Conservation (phyloP, 2,329 filamentous ascomycete species). For the Xylaria multiplex region DNA sequence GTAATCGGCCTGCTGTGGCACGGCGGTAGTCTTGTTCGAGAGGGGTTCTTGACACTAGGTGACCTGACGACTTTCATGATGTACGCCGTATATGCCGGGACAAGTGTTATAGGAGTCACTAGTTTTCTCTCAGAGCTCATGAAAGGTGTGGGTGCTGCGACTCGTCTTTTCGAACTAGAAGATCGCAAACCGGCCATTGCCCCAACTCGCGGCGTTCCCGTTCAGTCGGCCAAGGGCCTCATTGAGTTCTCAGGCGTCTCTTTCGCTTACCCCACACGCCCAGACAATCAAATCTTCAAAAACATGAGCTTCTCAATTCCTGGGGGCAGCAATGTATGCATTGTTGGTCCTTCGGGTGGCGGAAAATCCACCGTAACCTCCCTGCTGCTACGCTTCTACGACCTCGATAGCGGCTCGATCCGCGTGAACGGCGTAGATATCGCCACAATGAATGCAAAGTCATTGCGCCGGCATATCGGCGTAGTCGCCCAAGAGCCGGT, state of each 20-base stretch:
- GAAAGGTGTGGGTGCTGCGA: constrained; percentile 98
- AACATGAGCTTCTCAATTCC: constrained; percentile 90
- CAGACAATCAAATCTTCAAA: constrained; percentile 90
- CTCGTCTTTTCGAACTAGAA: constrained; percentile 92
- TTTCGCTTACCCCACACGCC: constrained; percentile 93
- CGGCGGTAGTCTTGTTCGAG: constrained; percentile 88
- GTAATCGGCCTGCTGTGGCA: constrained; percentile 90
- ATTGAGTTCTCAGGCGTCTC: constrained; percentile 88
- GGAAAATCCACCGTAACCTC: constrained; percentile 96
- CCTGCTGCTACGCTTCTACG: constrained; percentile 91
- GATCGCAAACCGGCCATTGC: constrained; percentile 87
- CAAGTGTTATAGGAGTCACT: constrained; percentile 91
- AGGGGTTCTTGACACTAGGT: constrained; percentile 86
- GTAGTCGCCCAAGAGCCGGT: constrained; percentile 97
- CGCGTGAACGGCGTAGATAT: constrained; percentile 87
- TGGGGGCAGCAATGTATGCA: constrained; percentile 92
- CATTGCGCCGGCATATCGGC: constrained; percentile 88
- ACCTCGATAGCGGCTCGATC: constrained; percentile 79
- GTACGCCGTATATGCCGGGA: constrained; percentile 90
- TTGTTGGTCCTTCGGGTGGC: constrained; percentile 94
- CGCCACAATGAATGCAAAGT: constrained; percentile 89
- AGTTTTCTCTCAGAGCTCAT: constrained; percentile 98
- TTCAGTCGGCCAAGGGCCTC: constrained; percentile 84
- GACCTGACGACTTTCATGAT: constrained; percentile 97
- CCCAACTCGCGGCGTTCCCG: constrained; percentile 82